Evolutionary conservation across 2,329 filamentous ascomycete species (phyloP), one percentile per base, ranked within the genome.

Genomic region (Lomentospora prolificans): DNA sequence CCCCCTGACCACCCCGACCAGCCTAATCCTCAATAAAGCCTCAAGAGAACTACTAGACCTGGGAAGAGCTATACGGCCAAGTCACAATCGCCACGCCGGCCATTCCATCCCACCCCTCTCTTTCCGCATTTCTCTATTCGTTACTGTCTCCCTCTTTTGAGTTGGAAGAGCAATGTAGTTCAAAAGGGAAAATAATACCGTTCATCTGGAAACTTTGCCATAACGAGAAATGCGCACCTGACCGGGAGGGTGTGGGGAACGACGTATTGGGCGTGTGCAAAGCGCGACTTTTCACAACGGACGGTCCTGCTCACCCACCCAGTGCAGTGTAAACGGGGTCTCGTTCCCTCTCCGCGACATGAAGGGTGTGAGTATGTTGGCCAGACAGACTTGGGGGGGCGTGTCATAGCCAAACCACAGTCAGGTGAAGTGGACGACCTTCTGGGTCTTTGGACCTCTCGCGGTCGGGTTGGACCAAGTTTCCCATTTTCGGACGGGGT

Each of bases 231-330:
- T 48, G 44, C 7, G 7, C 44, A 48, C 44, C 44, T 48, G 44
- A 48, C 22, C 44, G 22, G 19, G 44, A 48, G 44, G 44, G 44
- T 48, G 44, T 48, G 44, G 44, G 22, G 44, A 48, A 48, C 44
- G 44, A 25, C 44, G 7, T 10, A 22, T 48, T 22, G 44, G 44
- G 44, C 17, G 17, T 25, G 17, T 17, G 17, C 22, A 17, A 48
- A 25, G 44, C 24, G 22, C 44, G 44, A 48, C 44, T 22, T 19
- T 3, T 48, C 22, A 14, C 44, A 4, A 48, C 44, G 44, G 22
- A 48, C 12, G 30, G 7, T 33, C 44, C 44, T 48, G 12, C 44
- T 48, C 22, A 48, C 44, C 30, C 44, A 48, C 41, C 22, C 2
- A 48, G 22, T 48, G 22, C 2, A 48, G 22, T 48, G 22, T 27